These are phyloP conservation scores for Salix brachista DNA, from an alignment of 345 rosid species.

Conservation along the genomic window DNA sequence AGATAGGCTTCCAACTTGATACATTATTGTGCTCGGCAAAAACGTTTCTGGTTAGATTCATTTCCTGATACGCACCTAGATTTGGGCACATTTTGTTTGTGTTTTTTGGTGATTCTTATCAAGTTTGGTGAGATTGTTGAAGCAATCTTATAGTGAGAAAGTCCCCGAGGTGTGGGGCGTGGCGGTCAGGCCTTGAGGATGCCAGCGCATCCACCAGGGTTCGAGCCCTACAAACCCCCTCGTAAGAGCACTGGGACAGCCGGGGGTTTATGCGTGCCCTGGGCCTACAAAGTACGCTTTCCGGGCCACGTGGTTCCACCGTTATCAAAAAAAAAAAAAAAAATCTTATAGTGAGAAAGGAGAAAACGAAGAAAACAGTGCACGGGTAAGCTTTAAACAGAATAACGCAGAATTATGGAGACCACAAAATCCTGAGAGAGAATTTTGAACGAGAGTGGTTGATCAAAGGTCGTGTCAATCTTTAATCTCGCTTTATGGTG, in stretches of 20 bases:
- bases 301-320: too few species aligned
- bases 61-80: background rate
- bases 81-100: slow-evolving; percentile 9
- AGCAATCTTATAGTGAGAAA: background rate
- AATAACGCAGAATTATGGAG: slow-evolving; percentile 7
- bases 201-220: too few species aligned
- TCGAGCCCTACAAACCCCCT: too few species aligned
- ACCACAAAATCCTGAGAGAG: slow-evolving; percentile 12
- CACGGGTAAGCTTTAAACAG: background rate
- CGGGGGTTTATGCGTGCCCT: too few species aligned
- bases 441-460: slow-evolving; percentile 13
- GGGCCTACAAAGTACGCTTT: too few species aligned
- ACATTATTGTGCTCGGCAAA: background rate
- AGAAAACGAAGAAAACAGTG: background rate
- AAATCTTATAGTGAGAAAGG: background rate
- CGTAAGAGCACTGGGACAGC: too few species aligned
- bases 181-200: too few species aligned
- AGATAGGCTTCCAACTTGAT: background rate
- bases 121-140: background rate
- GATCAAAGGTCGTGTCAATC: slow-evolving; percentile 45
- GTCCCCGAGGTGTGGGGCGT: too few species aligned
- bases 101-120: background rate
- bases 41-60: background rate
- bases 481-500: slow-evolving; percentile 24
- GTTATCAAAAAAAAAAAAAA: too few species aligned